phyloP scores from a whole-genome alignment of 1,139 yeast genomes.

The Kodamaea alishanica region DNA sequence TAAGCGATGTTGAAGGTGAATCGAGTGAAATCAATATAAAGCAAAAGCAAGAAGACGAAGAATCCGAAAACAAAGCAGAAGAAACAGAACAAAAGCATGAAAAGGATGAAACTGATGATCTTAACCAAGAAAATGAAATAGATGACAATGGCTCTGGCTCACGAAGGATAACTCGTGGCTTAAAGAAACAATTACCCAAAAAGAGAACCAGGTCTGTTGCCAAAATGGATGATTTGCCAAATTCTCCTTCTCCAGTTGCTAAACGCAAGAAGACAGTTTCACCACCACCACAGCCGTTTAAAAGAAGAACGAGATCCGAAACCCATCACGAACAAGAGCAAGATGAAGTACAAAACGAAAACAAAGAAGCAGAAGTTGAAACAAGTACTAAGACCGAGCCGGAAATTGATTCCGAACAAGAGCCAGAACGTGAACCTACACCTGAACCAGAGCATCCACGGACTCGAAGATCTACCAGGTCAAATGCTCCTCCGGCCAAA shows the following conservation, averaged over 20 bases:
- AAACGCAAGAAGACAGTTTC: constrained; percentile 6
- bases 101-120: constrained; percentile 6
- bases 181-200: constrained; percentile 7
- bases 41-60: constrained; percentile 7
- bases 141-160: not conserved
- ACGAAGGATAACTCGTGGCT: constrained; percentile 2
- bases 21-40: constrained; percentile 13
- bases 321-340: constrained; percentile 3
- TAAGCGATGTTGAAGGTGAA: constrained; percentile 10
- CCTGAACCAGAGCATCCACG: constrained; percentile 5
- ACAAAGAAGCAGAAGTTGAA: constrained; percentile 8
- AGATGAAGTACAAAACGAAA: constrained; percentile 4
- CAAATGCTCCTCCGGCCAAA: constrained; percentile 13
- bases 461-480: constrained; percentile 25
- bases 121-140: constrained; percentile 2
- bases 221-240: constrained; percentile 10
- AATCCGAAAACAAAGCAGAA: constrained; percentile 3
- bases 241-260: constrained; percentile 3
- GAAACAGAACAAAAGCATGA: constrained; percentile 6
- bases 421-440: constrained; percentile 6
- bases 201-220: constrained; percentile 14
- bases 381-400: constrained; percentile 5
- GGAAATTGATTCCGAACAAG: not conserved
- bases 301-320: constrained; percentile 9
- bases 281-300: constrained; percentile 4